These are phyloP conservation scores for Trichoderma simmonsii DNA, from an alignment of 2,329 filamentous ascomycete species.

Conservation along the genomic window DNA sequence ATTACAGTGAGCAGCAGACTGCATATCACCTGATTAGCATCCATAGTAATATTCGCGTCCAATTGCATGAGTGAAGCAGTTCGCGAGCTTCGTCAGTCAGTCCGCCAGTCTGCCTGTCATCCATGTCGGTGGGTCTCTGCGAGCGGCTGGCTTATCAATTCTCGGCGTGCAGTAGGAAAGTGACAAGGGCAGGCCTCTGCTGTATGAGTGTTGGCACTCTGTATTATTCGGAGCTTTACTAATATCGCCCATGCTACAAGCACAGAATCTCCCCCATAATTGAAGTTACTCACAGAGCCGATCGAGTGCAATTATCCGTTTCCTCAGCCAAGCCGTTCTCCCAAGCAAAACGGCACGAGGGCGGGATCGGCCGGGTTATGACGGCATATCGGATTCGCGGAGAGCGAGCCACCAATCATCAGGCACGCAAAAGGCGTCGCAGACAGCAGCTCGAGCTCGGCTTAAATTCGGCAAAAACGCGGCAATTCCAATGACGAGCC, in stretches of 20 bases:
- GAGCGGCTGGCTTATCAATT: not conserved
- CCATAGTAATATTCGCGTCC: not conserved
- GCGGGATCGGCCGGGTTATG: constrained; percentile 27
- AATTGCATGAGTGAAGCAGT: not conserved
- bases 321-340: not conserved
- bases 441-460: constrained; percentile 17
- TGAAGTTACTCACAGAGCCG: not conserved
- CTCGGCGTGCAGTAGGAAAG: not conserved
- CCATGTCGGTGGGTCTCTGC: not conserved
- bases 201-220: no score
- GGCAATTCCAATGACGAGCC: not conserved
- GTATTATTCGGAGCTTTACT: not conserved
- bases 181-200: not conserved
- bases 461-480: constrained; percentile 30
- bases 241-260: not conserved
- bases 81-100: not conserved
- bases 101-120: not conserved
- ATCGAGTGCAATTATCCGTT: not conserved
- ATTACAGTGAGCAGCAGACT: not conserved
- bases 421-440: constrained; percentile 12
- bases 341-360: not conserved
- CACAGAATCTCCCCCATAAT: not conserved
- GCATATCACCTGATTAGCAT: not conserved
- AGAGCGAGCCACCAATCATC: constrained; percentile 20
- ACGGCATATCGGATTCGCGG: constrained; percentile 28